Evolutionary conservation across 108 stramenopile genomes (phyloP).

Genomic region (Epithemia pelagica): DNA sequence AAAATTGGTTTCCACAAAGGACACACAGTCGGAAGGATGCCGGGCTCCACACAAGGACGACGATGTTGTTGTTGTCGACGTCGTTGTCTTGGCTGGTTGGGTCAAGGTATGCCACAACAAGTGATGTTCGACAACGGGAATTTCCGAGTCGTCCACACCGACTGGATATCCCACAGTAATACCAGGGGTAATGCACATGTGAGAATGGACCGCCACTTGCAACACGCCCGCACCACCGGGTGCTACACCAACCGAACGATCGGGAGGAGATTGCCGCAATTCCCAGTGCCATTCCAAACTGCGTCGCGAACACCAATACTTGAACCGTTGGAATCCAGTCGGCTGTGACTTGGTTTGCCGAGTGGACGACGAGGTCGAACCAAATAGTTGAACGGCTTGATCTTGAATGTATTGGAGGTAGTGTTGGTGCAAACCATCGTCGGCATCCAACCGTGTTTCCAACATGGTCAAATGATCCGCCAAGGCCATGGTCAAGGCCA

Average conservation of each 20-base stretch:
- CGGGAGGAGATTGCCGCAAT: not conserved
- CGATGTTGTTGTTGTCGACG: too few species aligned
- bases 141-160: constrained; percentile 30
- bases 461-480: constrained; percentile 41
- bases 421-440: constrained; percentile 65
- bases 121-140: constrained; percentile 55
- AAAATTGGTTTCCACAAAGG: constrained; percentile 36
- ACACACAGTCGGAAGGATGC: constrained; percentile 28
- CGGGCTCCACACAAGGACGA: not conserved
- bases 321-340: constrained; percentile 22
- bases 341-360: not conserved
- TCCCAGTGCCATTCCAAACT: constrained; percentile 61
- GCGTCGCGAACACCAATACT: constrained; percentile 71
- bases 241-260: not conserved
- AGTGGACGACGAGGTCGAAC: not conserved
- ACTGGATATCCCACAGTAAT: constrained; percentile 70
- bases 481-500: constrained; percentile 44
- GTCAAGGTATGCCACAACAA: constrained; percentile 12
- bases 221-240: constrained; percentile 17
- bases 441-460: constrained; percentile 80
- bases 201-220: constrained; percentile 25
- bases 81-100: too few species aligned
- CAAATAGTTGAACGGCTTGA: constrained; percentile 41
- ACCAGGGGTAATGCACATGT: constrained; percentile 71
- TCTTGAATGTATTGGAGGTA: constrained; percentile 52